phyloP scores from a whole-genome alignment of 2,329 filamentous ascomycete genomes.

The Colletotrichum agaves region DNA sequence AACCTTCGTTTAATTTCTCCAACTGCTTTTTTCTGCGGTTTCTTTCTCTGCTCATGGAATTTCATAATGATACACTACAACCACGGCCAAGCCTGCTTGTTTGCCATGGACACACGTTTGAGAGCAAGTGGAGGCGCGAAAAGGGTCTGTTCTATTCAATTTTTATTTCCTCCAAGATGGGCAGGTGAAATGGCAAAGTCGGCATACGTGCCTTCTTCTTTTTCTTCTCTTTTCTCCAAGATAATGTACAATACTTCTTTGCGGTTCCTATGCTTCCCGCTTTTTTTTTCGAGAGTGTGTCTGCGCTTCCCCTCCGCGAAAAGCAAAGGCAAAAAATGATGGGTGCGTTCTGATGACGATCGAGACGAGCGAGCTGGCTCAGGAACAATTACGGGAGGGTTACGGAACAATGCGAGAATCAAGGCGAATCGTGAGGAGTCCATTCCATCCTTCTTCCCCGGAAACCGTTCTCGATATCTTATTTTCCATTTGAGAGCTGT shows the following conservation, averaged over 20 bases:
- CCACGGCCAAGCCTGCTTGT: conserved; percentile 20
- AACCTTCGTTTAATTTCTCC: conserved; percentile 28
- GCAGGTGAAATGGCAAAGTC: conserved; percentile 19
- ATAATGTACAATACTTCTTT: conserved; percentile 39
- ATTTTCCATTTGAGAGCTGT: neutral
- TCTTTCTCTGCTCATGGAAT: conserved; percentile 5
- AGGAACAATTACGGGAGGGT: neutral
- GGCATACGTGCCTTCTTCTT: conserved; percentile 20
- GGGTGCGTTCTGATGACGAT: conserved; percentile 25
- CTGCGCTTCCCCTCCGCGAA: neutral
- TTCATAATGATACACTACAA: conserved; percentile 36
- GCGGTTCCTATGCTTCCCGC: neutral
- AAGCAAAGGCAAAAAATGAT: neutral
- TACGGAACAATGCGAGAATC: neutral
- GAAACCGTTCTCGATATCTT: neutral
- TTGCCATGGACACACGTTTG: neutral
- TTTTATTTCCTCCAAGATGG: conserved; percentile 12
- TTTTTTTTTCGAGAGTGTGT: conserved; percentile 1
- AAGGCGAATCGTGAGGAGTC: conserved; percentile 2
- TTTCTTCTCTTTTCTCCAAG: conserved; percentile 25
- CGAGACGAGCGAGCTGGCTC: conserved; percentile 19
- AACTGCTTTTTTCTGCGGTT: neutral
- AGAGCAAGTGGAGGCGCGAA: conserved; percentile 20
- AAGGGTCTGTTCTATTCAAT: neutral
- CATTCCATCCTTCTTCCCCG: neutral